Conservation (phyloP, 768 basidiomycete species). For the Hygrophorus pudorinus region DNA sequence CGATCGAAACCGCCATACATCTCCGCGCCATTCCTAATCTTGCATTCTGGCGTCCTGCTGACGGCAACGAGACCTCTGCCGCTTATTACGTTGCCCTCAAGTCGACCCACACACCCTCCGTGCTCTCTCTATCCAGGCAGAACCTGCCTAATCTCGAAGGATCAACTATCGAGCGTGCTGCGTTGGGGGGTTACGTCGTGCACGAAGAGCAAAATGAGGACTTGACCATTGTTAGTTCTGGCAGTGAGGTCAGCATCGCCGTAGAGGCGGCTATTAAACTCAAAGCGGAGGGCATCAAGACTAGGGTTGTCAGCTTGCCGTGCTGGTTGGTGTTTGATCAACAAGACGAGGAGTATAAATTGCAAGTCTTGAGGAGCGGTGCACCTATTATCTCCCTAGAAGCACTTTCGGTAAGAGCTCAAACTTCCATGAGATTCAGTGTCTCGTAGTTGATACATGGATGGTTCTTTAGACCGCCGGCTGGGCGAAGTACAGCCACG, state of each 20-base stretch:
- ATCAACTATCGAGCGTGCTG: constrained; percentile 76
- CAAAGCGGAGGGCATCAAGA: constrained; percentile 66
- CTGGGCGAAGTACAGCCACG: constrained; percentile 87
- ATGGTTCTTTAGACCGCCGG: constrained; percentile 46
- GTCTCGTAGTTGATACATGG: constrained; percentile 7
- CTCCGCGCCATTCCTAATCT: constrained; percentile 87
- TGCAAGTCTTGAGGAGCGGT: constrained; percentile 81
- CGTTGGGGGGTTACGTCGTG: constrained; percentile 82
- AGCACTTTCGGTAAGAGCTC: constrained; percentile 44
- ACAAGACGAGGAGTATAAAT: constrained; percentile 68
- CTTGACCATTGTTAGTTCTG: constrained; percentile 82
- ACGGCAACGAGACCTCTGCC: constrained; percentile 96
- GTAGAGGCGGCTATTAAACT: constrained; percentile 81
- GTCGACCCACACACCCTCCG: constrained; percentile 41
- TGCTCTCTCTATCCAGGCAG: constrained; percentile 64
- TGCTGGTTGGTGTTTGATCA: constrained; percentile 85
- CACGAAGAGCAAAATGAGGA: constrained; percentile 74
- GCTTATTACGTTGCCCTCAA: constrained; percentile 75
- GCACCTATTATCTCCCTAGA: constrained; percentile 87
- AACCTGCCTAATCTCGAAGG: constrained; percentile 69
- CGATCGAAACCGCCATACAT: constrained; percentile 80
- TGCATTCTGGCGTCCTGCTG: constrained; percentile 88
- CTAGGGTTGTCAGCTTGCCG: constrained; percentile 73
- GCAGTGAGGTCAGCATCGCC: constrained; percentile 83
- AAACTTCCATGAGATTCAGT: not conserved